These are phyloP conservation scores for Pseudonectria foliicola DNA, from an alignment of 2,329 filamentous ascomycete species.

Conservation along the genomic window DNA sequence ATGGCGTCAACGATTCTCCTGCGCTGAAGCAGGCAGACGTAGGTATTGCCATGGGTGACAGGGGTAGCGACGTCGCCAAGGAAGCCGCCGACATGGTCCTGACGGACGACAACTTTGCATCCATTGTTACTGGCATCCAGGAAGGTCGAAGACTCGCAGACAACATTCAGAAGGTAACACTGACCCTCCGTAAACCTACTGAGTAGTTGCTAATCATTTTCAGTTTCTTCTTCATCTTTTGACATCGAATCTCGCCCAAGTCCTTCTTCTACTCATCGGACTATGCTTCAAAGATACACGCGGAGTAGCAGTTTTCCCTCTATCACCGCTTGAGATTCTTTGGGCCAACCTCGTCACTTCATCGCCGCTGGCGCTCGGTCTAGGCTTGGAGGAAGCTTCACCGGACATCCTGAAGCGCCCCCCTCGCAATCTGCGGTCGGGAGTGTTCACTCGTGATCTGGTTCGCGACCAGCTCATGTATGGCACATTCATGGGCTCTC, in stretches of 20 bases:
- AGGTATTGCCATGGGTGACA: constrained; percentile 67
- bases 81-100: constrained; percentile 84
- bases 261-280: constrained; percentile 60
- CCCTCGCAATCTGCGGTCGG: constrained; percentile 52
- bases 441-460: constrained; percentile 58
- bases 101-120: constrained; percentile 83
- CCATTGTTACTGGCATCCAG: constrained; percentile 65
- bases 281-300: constrained; percentile 58
- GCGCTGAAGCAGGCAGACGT: constrained; percentile 67
- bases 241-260: constrained; percentile 64
- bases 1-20: constrained; percentile 69
- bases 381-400: constrained; percentile 63
- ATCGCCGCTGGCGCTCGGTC: constrained; percentile 62
- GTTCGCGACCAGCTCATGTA: constrained; percentile 62
- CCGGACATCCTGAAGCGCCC: constrained; percentile 61
- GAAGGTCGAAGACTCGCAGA: constrained; percentile 64
- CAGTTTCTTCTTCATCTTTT: constrained; percentile 59
- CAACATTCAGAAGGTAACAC: constrained; percentile 63
- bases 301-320: constrained; percentile 57
- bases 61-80: constrained; percentile 67
- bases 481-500: constrained; percentile 54
- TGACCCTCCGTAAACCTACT: neutral
- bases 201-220: constrained; percentile 8
- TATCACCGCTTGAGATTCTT: constrained; percentile 66
- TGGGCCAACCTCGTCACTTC: constrained; percentile 73